Conservation (phyloP, 1,139 yeast species). For the Torulaspora pretoriensis region DNA sequence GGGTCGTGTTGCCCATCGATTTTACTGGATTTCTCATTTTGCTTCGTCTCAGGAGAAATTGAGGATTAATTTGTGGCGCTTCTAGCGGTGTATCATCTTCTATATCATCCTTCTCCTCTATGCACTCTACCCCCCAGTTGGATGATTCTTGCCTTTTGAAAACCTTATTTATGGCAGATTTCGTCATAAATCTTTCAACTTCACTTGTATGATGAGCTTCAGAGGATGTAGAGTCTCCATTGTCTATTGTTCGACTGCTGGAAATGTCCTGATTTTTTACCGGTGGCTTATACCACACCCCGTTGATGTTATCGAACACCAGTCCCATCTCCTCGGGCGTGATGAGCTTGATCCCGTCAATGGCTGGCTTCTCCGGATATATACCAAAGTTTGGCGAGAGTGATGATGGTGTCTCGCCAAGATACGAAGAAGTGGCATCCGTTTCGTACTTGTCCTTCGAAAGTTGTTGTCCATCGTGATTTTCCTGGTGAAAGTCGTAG, state of each 20-base stretch:
- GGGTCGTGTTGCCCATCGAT: constrained; percentile 2
- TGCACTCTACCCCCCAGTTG: not conserved
- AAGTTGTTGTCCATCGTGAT: not conserved
- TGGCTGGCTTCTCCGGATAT: constrained; percentile 8
- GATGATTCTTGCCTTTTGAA: not conserved
- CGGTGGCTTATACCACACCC: constrained; percentile 31
- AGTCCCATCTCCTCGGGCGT: constrained; percentile 34
- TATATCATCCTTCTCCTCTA: constrained; percentile 5
- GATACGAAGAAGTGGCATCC: constrained; percentile 12
- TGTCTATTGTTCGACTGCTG: constrained; percentile 23
- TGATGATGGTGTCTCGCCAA: constrained; percentile 17
- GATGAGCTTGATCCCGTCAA: constrained; percentile 22
- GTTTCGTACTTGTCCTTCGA: constrained; percentile 7
- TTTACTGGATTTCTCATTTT: constrained; percentile 2
- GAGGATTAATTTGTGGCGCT: constrained; percentile 26
- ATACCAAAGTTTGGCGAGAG: constrained; percentile 11
- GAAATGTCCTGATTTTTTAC: constrained; percentile 22
- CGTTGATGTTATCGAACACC: constrained; percentile 28
- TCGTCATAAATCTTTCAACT: not conserved
- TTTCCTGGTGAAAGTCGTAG: constrained; percentile 12
- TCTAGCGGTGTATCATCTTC: constrained; percentile 29
- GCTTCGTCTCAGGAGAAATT: constrained; percentile 9
- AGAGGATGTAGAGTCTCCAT: constrained; percentile 6
- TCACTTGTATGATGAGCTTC: not conserved
- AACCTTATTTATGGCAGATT: constrained; percentile 2